Base-by-base conservation (phyloP, 2,329 filamentous ascomycete species). In the Colletotrichum lini region DNA sequence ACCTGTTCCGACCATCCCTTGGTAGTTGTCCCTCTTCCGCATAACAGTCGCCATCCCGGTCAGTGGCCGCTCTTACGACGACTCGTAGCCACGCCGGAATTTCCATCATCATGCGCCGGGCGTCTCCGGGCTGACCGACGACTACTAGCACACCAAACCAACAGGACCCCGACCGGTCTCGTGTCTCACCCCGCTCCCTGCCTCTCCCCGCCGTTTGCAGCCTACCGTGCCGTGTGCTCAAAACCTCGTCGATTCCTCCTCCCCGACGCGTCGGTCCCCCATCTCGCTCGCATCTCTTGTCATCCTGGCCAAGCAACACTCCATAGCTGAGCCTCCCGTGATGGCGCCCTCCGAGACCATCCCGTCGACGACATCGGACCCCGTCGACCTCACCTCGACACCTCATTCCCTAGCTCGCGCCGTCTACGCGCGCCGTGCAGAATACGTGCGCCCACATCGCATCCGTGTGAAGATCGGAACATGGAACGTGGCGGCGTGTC, bases 401-500 rank as follows among this genome's bases (percentile, higher is more conserved):
- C 88, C 87, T 1, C 85, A 87, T 64, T 91, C 90, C 4, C 87
- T 92, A n/a, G 89, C 89, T 56, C 85, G 84, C 72, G 89, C 89
- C 40, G 85, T 98, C 49, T 89, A 92, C 78, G 91, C 93, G 49
- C 89, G 96, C 65, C 89, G 91, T 77, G 84, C 89, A 59, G 95
- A 98, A 80, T 99, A 95, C 80, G 92, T 93, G 35, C 89, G 91
- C 47, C 89, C 91, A 53, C 91, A 91, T 79, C 88, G 88, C 61
- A 90, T 98, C 75, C 92, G 91, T 74, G 89, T 99, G 81, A 98
- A 98, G 82, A 88, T 99, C 62, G 96, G 96, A 52, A 93, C 94
- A 0, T 99, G 96, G 96, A 99, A 99, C 81, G 94, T 98, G 18
- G 96, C 95, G 4, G 91, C 92, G 1, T 91, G 93, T 74, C 90